Evolutionary conservation across 441 rosid genomes (phyloP).

Genomic region (Euphorbia schlechtendalii): DNA sequence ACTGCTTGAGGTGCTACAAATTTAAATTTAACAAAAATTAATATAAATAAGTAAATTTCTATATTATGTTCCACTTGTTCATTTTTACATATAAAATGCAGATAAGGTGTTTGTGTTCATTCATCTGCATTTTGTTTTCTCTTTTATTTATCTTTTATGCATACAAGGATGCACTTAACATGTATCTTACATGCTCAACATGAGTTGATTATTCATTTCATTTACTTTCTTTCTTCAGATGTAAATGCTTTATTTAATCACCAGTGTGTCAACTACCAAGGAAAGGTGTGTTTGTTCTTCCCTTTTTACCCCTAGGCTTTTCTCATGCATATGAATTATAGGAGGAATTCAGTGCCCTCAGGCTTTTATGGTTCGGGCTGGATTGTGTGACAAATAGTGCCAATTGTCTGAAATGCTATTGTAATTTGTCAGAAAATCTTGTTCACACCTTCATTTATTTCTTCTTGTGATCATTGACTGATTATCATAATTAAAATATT

Average conservation of each 20-base stretch:
- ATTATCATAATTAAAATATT: background rate
- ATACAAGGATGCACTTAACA: constrained; percentile 2
- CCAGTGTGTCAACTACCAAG: constrained; percentile 60
- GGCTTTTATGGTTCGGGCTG: background rate
- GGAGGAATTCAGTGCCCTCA: background rate
- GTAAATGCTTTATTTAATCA: constrained; percentile 69
- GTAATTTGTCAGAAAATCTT: background rate
- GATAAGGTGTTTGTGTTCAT: no score
- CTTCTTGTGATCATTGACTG: background rate
- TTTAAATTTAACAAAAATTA: no score
- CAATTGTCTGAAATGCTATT: background rate
- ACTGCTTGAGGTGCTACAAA: no score
- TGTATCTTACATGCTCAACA: constrained; percentile 3
- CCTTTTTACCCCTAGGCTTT: constrained; percentile 9
- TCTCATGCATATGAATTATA: background rate
- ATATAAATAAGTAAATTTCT: no score
- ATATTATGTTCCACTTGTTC: no score
- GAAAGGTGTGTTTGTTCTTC: constrained; percentile 52
- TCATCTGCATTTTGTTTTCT: background rate
- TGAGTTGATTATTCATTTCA: constrained; percentile 15
- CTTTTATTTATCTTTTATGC: background rate
- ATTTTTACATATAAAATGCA: no score
- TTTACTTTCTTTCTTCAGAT: constrained; percentile 40
- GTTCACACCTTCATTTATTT: background rate
- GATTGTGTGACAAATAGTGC: background rate